Evolutionary conservation across 2,329 filamentous ascomycete genomes (phyloP), one percentile per base, ranked within the genome.

Genomic region (Laburnicola sp.): DNA sequence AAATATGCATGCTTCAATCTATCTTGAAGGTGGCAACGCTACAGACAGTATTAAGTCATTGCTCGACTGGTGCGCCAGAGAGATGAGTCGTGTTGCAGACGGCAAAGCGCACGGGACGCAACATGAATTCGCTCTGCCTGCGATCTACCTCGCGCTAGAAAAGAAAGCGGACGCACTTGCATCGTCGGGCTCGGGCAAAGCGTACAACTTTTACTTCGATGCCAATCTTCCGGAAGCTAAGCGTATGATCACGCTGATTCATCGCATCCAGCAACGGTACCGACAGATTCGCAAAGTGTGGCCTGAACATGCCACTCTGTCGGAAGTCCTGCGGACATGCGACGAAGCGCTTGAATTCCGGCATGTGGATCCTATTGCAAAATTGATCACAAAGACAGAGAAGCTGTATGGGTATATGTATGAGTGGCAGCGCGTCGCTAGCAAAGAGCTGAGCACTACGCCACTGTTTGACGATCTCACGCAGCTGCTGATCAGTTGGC

Each of bases 341-440:
- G 83, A 88, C 49, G 86, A 88, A 58, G 79, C 96, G 0, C 79
- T 96, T 2, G 82, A 86, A 48, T 84, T 96, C 62, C 80, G 84
- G 22, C 86, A 97, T 62, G 82, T 84, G 1, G 91, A 96, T 49
- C 92, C 94, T 0, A 78, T 99, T 3, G 91, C 91, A 1, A 92
- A 88, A 64, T 85, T 96, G 50, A 82, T 99, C 45, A 89, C 88
- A 1, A 90, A 88, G 66, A 81, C 94, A 2, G 95, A 99, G 72
- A 91, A 93, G 57, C 79, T 99, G 3, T 89, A 97, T 73, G 81
- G 80, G 0, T 86, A 87, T 58, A 83, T 99, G 42, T 87, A 97
- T 57, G 91, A 97, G 73, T 99, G 94, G 94, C 91, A 99, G 70
- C 86, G 88, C 36, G 92, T 96, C 73, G 92, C 93, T 2, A 96